These are phyloP conservation scores for Penicillium longicatenatum DNA, from an alignment of 495 filamentous ascomycete genomes.

Conservation along the genomic window DNA sequence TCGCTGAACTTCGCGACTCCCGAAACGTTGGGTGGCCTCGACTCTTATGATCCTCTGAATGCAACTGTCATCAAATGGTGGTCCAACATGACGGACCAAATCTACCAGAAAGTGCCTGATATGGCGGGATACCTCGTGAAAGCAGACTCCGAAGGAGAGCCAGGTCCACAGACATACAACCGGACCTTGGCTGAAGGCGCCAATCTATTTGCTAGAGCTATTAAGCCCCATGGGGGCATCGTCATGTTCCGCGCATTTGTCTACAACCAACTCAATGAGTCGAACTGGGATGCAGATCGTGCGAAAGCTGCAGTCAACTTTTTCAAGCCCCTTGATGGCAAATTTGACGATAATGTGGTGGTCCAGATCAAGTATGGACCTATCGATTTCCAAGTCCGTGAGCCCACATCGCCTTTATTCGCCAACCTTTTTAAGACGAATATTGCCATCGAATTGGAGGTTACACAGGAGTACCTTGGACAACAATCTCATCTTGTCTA, in stretches of 20 bases:
- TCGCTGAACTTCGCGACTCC: conserved; percentile 71
- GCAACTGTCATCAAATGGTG: conserved; percentile 61
- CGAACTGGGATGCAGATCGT: conserved; percentile 65
- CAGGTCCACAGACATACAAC: conserved; percentile 68
- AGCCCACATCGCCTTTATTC: conserved; percentile 70
- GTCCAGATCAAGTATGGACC: conserved; percentile 75
- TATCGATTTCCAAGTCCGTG: conserved; percentile 76
- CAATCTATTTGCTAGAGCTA: conserved; percentile 67
- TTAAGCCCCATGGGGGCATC: conserved; percentile 60
- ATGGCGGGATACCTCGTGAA: conserved; percentile 72
- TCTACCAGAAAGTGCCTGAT: conserved; percentile 67
- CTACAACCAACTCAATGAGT: conserved; percentile 60
- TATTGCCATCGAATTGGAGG: conserved; percentile 64
- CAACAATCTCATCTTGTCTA: conserved; percentile 72
- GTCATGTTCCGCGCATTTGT: conserved; percentile 76
- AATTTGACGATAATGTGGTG: conserved; percentile 70
- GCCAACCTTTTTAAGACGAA: conserved; percentile 59
- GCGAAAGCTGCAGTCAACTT: conserved; percentile 70
- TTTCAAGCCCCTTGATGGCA: conserved; percentile 64
- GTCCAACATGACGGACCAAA: conserved; percentile 55
- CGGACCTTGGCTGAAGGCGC: conserved; percentile 69
- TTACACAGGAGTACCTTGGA: conserved; percentile 71
- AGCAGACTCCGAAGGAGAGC: conserved; percentile 72
- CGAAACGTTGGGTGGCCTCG: conserved; percentile 53
- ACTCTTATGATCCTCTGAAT: conserved; percentile 67